Base-by-base conservation (phyloP, 108 stramenopile genomes). In the Nitzschia palea region DNA sequence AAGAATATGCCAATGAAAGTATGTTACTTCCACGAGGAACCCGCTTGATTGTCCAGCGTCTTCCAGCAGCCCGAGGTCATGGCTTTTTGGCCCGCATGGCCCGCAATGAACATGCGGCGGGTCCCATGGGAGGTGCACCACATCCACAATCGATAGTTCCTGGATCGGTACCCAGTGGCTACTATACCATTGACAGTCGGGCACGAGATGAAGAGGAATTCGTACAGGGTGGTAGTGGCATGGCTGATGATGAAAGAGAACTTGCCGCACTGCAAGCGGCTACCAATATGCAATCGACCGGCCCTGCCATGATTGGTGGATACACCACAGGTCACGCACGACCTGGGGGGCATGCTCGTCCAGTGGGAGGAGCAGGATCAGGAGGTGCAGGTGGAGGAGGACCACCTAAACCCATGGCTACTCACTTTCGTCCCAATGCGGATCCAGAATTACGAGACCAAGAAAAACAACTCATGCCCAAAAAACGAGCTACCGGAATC, bases 381-480 rank as follows among this genome's bases (percentile, higher is more conserved):
- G 64, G 56, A 14, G 40, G 37, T 40, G 32, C 26, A 1, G 44
- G 47, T 35, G 71, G 63, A 26, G 69, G 50, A 15, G 42, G 53
- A 4, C 12, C 18, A 28, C 40, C 36, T 30, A 55, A 55, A 3
- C 64, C 67, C 28, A 53, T 37, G 20, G 34, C 60, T 4, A 29
- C 30, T 4, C 67, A 77, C 44, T 63, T 34, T 30, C 75, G 83
- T 29, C 88, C 81, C 25, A 88, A 93, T 65, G 91, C 91, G 30
- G 91, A 93, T 73, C 91, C 91, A 0, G 91, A 93, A 57, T 44
- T 90, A 14, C 66, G 91, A 14, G 80, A 85, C 51, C 91, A 89
- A 76, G 85, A 88, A 58, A 78, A 85, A 56, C 65, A 79, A 47
- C 43, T 54, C 9, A 56, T 71, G 65, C 76, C 86, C 25, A 90